Evolutionary conservation across 2,329 filamentous ascomycete genomes (phyloP).

Genomic region (Chaetomiaceae sp.): DNA sequence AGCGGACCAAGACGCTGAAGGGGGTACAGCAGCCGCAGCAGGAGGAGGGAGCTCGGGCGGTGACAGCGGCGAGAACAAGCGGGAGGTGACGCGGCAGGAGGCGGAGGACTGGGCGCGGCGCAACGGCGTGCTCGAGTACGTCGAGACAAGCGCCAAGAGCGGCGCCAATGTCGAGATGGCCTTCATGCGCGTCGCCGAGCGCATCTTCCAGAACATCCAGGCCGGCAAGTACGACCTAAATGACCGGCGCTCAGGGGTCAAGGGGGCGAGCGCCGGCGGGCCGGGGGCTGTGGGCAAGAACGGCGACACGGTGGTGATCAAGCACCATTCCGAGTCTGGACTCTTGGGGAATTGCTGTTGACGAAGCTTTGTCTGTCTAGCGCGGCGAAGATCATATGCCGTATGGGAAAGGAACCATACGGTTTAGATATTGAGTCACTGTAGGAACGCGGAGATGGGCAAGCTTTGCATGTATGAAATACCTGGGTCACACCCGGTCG

Average conservation of each 20-base stretch:
- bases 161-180: slow-evolving; percentile 91
- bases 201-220: slow-evolving; percentile 96
- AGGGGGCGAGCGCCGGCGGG: slow-evolving; percentile 55
- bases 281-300: slow-evolving; percentile 28
- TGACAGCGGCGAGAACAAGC: slow-evolving; percentile 48
- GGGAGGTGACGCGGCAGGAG: slow-evolving; percentile 75
- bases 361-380: too few species aligned
- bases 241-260: slow-evolving; percentile 86
- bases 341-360: too few species aligned
- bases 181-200: slow-evolving; percentile 86
- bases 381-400: too few species aligned
- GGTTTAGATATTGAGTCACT: too few species aligned
- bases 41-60: slow-evolving; percentile 18
- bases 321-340: too few species aligned
- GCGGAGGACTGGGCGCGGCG: slow-evolving; percentile 81
- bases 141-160: slow-evolving; percentile 94
- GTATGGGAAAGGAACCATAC: too few species aligned
- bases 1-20: slow-evolving; percentile 27
- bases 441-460: too few species aligned
- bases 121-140: slow-evolving; percentile 86
- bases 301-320: slow-evolving; percentile 40
- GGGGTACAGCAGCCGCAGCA: neutral
- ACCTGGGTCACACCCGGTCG: too few species aligned
- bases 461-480: too few species aligned
- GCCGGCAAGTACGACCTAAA: slow-evolving; percentile 92